These are phyloP conservation scores for Arxiozyma bovina DNA, from an alignment of 1,139 yeast genomes.

Conservation along the genomic window DNA sequence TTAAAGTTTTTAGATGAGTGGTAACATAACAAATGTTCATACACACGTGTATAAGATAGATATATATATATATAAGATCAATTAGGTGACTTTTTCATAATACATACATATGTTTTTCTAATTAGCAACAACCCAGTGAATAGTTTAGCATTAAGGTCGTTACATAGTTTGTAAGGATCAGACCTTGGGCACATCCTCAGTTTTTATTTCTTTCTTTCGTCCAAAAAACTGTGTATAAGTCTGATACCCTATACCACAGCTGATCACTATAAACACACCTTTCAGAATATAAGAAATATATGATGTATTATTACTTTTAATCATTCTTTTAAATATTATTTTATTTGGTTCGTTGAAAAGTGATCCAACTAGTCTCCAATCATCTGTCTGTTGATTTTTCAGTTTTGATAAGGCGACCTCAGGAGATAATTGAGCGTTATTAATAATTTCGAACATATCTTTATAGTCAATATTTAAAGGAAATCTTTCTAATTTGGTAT, in stretches of 20 bases:
- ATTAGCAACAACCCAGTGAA: no score
- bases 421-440: background rate
- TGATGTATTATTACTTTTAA: background rate
- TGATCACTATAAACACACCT: background rate
- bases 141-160: no score
- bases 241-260: background rate
- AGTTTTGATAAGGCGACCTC: background rate
- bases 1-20: constrained; percentile 13
- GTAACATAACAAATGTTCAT: constrained; percentile 6
- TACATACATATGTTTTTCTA: no score
- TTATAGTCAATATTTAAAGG: background rate
- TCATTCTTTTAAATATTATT: constrained; percentile 1
- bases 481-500: background rate
- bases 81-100: no score
- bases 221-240: background rate
- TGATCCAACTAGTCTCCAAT: constrained; percentile 2
- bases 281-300: background rate
- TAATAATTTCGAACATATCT: background rate
- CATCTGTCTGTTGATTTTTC: background rate
- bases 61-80: constrained; percentile 3
- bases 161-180: background rate
- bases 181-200: background rate
- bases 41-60: background rate
- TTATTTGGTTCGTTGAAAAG: constrained; percentile 1
- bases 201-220: background rate